Conservation (phyloP, 2,329 filamentous ascomycete species). For the Aspergillus sp. region DNA sequence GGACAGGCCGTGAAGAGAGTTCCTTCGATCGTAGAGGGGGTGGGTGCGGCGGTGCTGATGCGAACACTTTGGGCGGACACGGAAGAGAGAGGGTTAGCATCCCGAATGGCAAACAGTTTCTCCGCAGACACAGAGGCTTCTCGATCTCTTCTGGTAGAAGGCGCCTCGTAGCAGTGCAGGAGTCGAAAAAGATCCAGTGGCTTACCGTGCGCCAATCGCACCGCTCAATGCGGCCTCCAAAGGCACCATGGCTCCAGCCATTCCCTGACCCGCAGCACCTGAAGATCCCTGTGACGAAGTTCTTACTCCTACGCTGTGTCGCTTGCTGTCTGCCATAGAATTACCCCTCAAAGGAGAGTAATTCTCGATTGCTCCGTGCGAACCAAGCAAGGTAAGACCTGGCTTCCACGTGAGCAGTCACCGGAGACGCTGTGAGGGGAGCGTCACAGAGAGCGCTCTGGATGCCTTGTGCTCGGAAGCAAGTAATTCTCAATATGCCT, state of each 20-base stretch:
- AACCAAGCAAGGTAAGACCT: background rate
- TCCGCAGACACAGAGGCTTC: background rate
- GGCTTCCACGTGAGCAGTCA: background rate
- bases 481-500: background rate
- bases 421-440: background rate
- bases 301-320: slow-evolving; percentile 55
- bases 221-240: slow-evolving; percentile 57
- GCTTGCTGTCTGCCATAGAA: slow-evolving; percentile 59
- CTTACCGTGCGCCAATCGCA: slow-evolving; percentile 63
- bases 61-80: slow-evolving; percentile 49
- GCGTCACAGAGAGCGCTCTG: background rate
- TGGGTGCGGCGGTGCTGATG: slow-evolving; percentile 53
- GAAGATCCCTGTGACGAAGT: slow-evolving; percentile 34
- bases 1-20: slow-evolving; percentile 63
- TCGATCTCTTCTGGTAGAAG: background rate
- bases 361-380: background rate
- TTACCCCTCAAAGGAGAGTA: background rate
- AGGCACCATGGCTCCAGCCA: slow-evolving; percentile 48
- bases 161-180: background rate
- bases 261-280: slow-evolving; percentile 38
- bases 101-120: background rate
- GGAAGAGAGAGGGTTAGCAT: slow-evolving; percentile 5
- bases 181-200: slow-evolving; percentile 18
- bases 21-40: slow-evolving; percentile 57
- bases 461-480: background rate